Percentiles rank a stretch among this genome's conserved stretches.
phyloP scores from a whole-genome alignment of 2,329 filamentous ascomycete species.

The Fusarium lyarnte region DNA sequence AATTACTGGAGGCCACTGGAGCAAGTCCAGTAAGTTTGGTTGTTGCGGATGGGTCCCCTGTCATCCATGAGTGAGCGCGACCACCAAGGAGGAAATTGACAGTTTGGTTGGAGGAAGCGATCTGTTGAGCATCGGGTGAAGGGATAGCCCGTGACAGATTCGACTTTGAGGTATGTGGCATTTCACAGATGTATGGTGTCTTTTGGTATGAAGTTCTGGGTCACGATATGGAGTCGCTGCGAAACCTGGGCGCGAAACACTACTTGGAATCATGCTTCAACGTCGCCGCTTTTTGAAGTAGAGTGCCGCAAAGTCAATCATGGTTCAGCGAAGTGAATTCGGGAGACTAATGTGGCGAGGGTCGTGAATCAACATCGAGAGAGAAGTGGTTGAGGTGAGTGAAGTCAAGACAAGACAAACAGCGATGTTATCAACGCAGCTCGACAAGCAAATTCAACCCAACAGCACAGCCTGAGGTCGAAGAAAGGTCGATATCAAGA shows the following conservation, averaged over 20 bases:
- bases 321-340: conserved; percentile 29
- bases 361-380: conserved; percentile 9
- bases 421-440: background rate
- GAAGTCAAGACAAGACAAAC: background rate
- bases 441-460: background rate
- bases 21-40: conserved; percentile 16
- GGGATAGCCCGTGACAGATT: conserved; percentile 28
- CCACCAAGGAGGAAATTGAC: conserved; percentile 52
- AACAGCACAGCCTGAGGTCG: background rate
- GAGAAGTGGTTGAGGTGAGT: background rate
- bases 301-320: conserved; percentile 30
- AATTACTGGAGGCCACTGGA: conserved; percentile 18
- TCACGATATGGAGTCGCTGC: background rate
- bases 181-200: conserved; percentile 33
- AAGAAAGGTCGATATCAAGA: background rate
- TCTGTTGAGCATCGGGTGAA: conserved; percentile 38
- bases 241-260: conserved; percentile 13
- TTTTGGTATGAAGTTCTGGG: conserved; percentile 5
- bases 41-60: conserved; percentile 12
- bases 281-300: conserved; percentile 39
- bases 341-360: background rate
- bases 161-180: conserved; percentile 35
- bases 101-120: conserved; percentile 54
- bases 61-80: conserved; percentile 47
- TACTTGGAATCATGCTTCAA: conserved; percentile 38